Evolutionary conservation across 1,284 basidiomycete species (phyloP), one percentile per base, ranked within the genome.

Genomic region (Schizopora paradoxa): DNA sequence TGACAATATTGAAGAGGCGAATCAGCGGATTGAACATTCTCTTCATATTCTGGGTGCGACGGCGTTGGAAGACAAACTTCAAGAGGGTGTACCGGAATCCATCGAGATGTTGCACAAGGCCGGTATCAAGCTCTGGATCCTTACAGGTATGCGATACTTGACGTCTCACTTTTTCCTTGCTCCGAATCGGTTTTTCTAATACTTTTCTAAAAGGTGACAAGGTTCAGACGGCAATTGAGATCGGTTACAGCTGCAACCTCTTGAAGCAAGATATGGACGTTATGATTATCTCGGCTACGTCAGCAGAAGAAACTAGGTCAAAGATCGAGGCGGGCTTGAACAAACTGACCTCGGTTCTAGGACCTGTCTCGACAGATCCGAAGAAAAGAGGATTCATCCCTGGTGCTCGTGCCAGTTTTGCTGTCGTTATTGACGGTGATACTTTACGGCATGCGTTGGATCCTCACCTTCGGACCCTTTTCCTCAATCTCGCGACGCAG

Each of bases 151-250:
- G 73, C 65, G 33, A 32, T 45, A 8, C 31, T 43, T 28, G 23
- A 33, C 25, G 35, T 41, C 28, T 13, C 23, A 45, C 26, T 49
- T 51, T 4, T 19, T 41, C 8, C 37, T 32, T 19, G 55, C 38
- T 49, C 32, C 13, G 16, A 29, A 43, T 53, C 49, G 2, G 21
- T 10, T 21, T 33, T 42, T 13, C 23, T 41, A n/a, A 7, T 22
- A 61, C 62, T 31, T 10, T 46, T 57, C 10, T 14, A 31, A 8
- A 62, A 79, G 93, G 93, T 40, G 94, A 98, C 70, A 98, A 98
- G 66, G 75, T 97, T 1, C 94, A 98, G 66, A 98, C 94, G 2
- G 94, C 94, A 14, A 97, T 98, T 60, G 94, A 98, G 63, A 98
- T 98, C 50, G 86, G 80, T 67, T 93, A 91, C 74, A 84, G 86